Evolutionary conservation across 208 protist genomes (phyloP), one percentile per base, ranked within the genome.

Genomic region (Acanthamoeba healyi): DNA sequence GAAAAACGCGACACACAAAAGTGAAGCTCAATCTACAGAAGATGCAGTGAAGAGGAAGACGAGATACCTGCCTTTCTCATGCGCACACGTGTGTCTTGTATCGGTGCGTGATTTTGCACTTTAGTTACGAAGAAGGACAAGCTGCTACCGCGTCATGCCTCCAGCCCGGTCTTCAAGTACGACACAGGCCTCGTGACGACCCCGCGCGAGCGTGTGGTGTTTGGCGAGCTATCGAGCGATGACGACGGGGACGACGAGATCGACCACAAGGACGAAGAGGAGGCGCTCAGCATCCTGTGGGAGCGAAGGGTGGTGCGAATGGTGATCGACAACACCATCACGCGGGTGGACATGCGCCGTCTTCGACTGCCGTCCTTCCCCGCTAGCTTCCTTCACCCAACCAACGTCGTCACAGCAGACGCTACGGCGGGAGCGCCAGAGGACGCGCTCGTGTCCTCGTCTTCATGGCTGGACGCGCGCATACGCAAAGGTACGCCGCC

Each of bases 51-150:
- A 1, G 24, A 51, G 24, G 2, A 24, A 56, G 29, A 40, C 29
- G 40, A 1, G 2, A 38, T 19, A 7, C 10, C n/a, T 42, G 10
- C 15, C 15, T 0, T 40, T 40, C 29, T 0, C 32, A 24, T 34
- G 40, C 40, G 34, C 58, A 14, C 22, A 24, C 22, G n/a, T n/a
- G n/a, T n/a, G n/a, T n/a, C n/a, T n/a, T n/a, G 49, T 54, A 7
- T 70, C 14, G 9, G 61, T 79, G 34, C 29, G 40, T 7, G 38
- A 61, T 56, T 26, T 38, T 0, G 5, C 14, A 58, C 24, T n/a
- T n/a, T n/a, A 86, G 77, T 86, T 24, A 58, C 77, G n/a, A 86
- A 58, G 46, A 86, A 86, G 44, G 77, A 86, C 44, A 86, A 58
- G 77, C 44, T 86, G 14, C 17, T 79, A 44, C 46, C 38, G 26